Conservation (phyloP, 805 yeast species). For the Pichia paraexigua region DNA sequence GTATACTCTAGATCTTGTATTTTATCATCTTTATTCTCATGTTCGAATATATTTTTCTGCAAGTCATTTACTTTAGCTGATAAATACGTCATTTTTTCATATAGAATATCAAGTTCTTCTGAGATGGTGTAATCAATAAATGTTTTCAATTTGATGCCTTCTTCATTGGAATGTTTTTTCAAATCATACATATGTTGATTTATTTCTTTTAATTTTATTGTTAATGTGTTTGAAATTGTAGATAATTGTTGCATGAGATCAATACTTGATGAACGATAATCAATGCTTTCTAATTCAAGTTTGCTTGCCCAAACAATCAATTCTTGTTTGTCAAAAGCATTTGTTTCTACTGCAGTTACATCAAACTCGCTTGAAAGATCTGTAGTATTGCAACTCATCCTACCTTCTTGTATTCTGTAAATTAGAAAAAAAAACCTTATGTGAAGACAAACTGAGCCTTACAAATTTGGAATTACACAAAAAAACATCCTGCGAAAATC, state of each 20-base stretch:
- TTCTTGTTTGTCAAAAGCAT: conserved; percentile 20
- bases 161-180: conserved; percentile 8
- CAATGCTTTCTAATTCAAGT: conserved; percentile 41
- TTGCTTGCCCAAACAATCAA: conserved; percentile 41
- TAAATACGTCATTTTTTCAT: neutral
- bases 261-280: conserved; percentile 28
- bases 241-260: conserved; percentile 10
- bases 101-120: conserved; percentile 5
- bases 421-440: neutral
- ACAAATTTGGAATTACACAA: neutral
- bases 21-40: neutral
- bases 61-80: neutral
- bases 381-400: conserved; percentile 1
- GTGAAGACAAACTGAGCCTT: neutral
- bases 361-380: conserved; percentile 7
- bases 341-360: neutral
- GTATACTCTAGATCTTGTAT: neutral
- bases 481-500: neutral
- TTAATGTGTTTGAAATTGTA: conserved; percentile 10
- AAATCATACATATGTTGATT: conserved; percentile 4
- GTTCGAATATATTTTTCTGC: neutral
- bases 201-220: conserved; percentile 2
- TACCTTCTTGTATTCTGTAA: neutral
- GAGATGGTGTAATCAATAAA: neutral
- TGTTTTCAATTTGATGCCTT: conserved; percentile 1